These are phyloP conservation scores for Vaccinium myrtillus DNA, from an alignment of 148 eudicot species.

Conservation along the genomic window DNA sequence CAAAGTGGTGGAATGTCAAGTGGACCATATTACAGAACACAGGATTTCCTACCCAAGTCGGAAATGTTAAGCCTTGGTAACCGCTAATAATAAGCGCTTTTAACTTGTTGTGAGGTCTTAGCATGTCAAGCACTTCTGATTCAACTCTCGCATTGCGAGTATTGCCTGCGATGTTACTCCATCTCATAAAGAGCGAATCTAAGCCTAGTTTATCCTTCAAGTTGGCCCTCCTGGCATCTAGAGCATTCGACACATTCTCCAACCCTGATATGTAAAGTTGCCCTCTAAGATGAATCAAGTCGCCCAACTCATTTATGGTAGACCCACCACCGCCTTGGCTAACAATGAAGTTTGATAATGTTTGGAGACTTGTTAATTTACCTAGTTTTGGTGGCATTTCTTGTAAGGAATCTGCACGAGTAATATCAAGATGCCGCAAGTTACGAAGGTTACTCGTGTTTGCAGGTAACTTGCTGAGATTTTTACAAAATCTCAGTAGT, in stretches of 20 bases:
- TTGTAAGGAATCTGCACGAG: background rate
- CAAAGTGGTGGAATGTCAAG: background rate
- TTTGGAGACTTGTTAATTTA: constrained; percentile 14
- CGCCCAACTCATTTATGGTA: constrained; percentile 11
- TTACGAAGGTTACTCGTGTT: background rate
- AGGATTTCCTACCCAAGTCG: background rate
- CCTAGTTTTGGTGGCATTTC: constrained; percentile 23
- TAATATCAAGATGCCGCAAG: constrained; percentile 16
- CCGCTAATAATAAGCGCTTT: constrained; percentile 3
- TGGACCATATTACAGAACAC: background rate
- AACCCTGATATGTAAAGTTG: constrained; percentile 12
- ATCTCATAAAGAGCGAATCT: constrained; percentile 9
- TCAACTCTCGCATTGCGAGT: background rate
- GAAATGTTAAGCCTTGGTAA: constrained; percentile 10
- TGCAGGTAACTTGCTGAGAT: background rate
- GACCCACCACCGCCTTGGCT: background rate
- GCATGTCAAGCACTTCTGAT: constrained; percentile 10
- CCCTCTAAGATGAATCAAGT: constrained; percentile 18
- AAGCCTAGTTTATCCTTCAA: constrained; percentile 8
- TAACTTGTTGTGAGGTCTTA: constrained; percentile 6
- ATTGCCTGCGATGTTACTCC: background rate
- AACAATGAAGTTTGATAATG: constrained; percentile 18
- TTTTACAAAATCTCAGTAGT: background rate
- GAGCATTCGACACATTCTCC: constrained; percentile 7
- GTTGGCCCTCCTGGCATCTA: background rate